Evolutionary conservation across 2,329 filamentous ascomycete species (phyloP).

Genomic region (Colletotrichum gigasporum): DNA sequence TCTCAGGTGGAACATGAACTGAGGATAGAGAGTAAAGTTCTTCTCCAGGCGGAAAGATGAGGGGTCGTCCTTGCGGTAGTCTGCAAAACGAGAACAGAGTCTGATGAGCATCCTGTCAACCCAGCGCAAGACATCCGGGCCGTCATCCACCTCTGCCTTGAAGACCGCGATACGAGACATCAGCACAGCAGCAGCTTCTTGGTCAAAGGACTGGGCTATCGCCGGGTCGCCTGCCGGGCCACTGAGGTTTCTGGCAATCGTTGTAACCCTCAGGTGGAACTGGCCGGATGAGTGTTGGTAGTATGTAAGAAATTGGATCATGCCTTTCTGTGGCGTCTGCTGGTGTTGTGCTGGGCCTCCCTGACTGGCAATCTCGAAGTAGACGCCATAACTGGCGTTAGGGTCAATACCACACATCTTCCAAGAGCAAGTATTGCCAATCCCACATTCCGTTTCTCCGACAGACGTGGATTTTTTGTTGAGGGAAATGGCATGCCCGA

Average conservation of each 20-base stretch:
- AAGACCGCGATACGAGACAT: slow-evolving; percentile 99
- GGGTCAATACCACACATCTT: slow-evolving; percentile 99
- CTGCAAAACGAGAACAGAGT: slow-evolving; percentile 94
- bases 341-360: slow-evolving; percentile 86
- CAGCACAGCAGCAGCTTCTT: slow-evolving; percentile 95
- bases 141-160: slow-evolving; percentile 98
- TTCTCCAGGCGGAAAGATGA: slow-evolving; percentile 97
- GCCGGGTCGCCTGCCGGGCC: slow-evolving; percentile 94
- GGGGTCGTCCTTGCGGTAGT: slow-evolving; percentile 97
- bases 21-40: slow-evolving; percentile 98
- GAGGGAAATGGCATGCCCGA: slow-evolving; percentile 93
- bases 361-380: slow-evolving; percentile 97
- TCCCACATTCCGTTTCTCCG: slow-evolving; percentile 96
- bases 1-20: slow-evolving; percentile 99
- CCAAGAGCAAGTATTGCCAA: slow-evolving; percentile 98
- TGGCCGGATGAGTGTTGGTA: slow-evolving; percentile 98
- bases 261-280: slow-evolving; percentile 95
- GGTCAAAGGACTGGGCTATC: slow-evolving; percentile 96
- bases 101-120: slow-evolving; percentile 98
- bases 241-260: slow-evolving; percentile 88
- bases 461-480: slow-evolving; percentile 99
- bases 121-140: slow-evolving; percentile 97
- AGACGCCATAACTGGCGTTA: slow-evolving; percentile 91
- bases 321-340: slow-evolving; percentile 87
- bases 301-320: slow-evolving; percentile 98